phyloP scores from a whole-genome alignment of 2,329 filamentous ascomycete genomes.

The Trichothecium roseum region DNA sequence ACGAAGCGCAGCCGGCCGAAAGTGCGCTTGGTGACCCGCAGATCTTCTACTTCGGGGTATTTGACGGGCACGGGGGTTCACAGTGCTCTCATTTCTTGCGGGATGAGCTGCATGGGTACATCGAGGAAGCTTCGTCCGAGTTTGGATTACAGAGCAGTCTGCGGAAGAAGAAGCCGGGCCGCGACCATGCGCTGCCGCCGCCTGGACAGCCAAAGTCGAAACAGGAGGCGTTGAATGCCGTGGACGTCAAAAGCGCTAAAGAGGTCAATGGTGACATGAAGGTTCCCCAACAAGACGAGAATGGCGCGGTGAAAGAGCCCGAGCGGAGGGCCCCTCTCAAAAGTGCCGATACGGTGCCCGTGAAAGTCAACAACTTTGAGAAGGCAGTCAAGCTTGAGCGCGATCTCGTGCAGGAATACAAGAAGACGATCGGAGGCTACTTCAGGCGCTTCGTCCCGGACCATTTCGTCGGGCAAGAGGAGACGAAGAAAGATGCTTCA shows the following conservation, averaged over 20 bases:
- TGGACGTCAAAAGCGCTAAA: conserved; percentile 39
- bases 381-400: conserved; percentile 61
- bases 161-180: conserved; percentile 28
- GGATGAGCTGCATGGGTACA: conserved; percentile 77
- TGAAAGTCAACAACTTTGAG: conserved; percentile 40
- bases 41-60: conserved; percentile 94
- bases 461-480: conserved; percentile 47
- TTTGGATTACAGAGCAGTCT: conserved; percentile 76
- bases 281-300: conserved; percentile 18
- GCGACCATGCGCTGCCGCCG: conserved; percentile 17
- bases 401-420: conserved; percentile 66
- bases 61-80: conserved; percentile 86
- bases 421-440: conserved; percentile 80
- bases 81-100: conserved; percentile 82
- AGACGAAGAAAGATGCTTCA: conserved; percentile 20
- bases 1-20: conserved; percentile 59
- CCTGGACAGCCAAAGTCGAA: conserved; percentile 11
- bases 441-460: conserved; percentile 83
- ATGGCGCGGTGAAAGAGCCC: conserved; percentile 21
- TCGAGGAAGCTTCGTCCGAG: conserved; percentile 67
- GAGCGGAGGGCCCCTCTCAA: conserved; percentile 25
- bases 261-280: conserved; percentile 29
- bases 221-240: conserved; percentile 17
- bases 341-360: conserved; percentile 32
- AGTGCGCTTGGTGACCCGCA: conserved; percentile 82